A percentile compares a stretch with the other conserved stretches of the same genome.
phyloP scores from a whole-genome alignment of 108 stramenopile species.

The Epithemia pelagica region DNA sequence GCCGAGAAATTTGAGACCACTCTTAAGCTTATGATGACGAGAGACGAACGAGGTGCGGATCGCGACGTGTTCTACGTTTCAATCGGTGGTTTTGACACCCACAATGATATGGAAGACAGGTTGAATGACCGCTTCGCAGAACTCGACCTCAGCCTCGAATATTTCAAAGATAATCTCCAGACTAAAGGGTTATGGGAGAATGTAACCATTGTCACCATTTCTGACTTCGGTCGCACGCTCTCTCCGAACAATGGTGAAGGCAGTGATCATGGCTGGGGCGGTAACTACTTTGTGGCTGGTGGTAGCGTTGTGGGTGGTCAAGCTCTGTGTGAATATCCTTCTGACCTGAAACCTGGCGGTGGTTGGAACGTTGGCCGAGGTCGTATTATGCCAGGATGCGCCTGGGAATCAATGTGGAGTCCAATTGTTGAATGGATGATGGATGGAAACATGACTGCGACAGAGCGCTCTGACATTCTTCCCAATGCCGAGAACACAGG shows the following conservation, averaged over 20 bases:
- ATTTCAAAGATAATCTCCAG: slow-evolving; percentile 32
- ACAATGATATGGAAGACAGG: slow-evolving; percentile 24
- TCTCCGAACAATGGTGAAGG: slow-evolving; percentile 65
- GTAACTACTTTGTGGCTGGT: slow-evolving; percentile 41
- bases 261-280: slow-evolving; percentile 70
- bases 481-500: not conserved
- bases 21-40: slow-evolving; percentile 26
- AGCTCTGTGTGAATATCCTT: slow-evolving; percentile 50
- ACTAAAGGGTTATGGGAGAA: slow-evolving; percentile 32
- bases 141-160: slow-evolving; percentile 21
- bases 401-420: slow-evolving; percentile 62
- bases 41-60: slow-evolving; percentile 32
- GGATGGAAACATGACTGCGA: not conserved
- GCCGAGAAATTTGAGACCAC: slow-evolving; percentile 27
- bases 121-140: slow-evolving; percentile 8
- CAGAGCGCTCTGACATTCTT: slow-evolving; percentile 3
- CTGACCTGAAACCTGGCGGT: slow-evolving; percentile 30
- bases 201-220: slow-evolving; percentile 39
- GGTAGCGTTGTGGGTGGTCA: slow-evolving; percentile 49
- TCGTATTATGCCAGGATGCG: slow-evolving; percentile 55
- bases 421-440: slow-evolving; percentile 23
- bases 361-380: slow-evolving; percentile 37
- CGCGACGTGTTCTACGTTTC: slow-evolving; percentile 56
- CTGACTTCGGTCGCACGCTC: slow-evolving; percentile 67
- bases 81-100: slow-evolving; percentile 59